Percentiles rank a stretch among this genome's conserved stretches.
Evolutionary conservation across 495 filamentous ascomycete species (phyloP).

Genomic region (Cladorrhinum samala): DNA sequence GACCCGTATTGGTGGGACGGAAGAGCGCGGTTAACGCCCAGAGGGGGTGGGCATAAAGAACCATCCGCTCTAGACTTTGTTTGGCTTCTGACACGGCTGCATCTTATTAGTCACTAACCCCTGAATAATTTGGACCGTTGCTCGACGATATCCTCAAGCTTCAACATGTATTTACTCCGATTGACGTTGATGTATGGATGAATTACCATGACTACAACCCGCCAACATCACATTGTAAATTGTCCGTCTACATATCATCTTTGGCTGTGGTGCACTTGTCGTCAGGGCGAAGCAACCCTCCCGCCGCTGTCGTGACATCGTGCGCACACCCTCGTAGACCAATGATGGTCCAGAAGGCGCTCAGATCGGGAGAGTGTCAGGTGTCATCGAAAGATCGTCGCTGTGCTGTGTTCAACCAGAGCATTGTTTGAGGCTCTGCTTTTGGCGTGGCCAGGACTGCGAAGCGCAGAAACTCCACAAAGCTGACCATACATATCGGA

Average conservation of each 20-base stretch:
- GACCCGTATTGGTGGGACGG: conserved; percentile 31
- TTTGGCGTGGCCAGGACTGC: too few relatives aligned
- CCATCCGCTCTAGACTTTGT: not conserved
- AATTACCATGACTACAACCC: not conserved
- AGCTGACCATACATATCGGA: conserved; percentile 3
- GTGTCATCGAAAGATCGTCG: conserved; percentile 1
- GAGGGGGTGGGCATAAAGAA: not conserved
- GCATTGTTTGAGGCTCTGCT: conserved; percentile 14
- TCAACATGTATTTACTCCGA: not conserved
- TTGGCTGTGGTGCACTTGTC: not conserved
- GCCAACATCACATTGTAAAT: too few relatives aligned
- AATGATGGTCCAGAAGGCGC: too few relatives aligned
- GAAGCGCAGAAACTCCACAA: too few relatives aligned
- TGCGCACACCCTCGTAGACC: too few relatives aligned
- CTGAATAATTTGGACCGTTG: not conserved
- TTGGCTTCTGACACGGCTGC: conserved; percentile 1
- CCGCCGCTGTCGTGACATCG: conserved; percentile 1
- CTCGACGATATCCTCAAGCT: not conserved
- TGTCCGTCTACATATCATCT: too few relatives aligned
- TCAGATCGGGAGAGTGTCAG: not conserved
- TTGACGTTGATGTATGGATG: not conserved
- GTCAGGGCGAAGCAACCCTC: conserved; percentile 1
- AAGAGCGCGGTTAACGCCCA: conserved; percentile 3
- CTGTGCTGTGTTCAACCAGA: not conserved
- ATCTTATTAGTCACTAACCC: not conserved